These are phyloP conservation scores for Umbelopsis sp. DNA, from an alignment of 371 early-diverging fungal genomes.

Conservation along the genomic window DNA sequence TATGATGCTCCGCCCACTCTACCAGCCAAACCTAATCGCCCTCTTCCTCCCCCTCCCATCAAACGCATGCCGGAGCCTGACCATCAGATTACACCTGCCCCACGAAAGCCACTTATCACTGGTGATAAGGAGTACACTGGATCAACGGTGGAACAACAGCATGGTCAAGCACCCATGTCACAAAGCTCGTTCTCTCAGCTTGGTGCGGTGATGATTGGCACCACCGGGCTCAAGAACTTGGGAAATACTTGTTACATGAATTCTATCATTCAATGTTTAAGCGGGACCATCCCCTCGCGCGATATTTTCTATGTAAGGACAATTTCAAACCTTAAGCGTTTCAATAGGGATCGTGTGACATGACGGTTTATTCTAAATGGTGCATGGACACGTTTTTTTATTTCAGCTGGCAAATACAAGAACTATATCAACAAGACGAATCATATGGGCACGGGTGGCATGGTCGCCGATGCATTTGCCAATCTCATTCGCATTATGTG, in stretches of 20 bases:
- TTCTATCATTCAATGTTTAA: slow-evolving; percentile 93
- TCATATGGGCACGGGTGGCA: slow-evolving; percentile 82
- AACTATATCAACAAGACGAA: slow-evolving; percentile 76
- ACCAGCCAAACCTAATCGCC: slow-evolving; percentile 31
- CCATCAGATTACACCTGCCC: slow-evolving; percentile 12
- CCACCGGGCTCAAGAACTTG: slow-evolving; percentile 87
- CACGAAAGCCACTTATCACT: slow-evolving; percentile 21
- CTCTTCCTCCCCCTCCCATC: slow-evolving; percentile 23
- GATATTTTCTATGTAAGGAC: slow-evolving; percentile 71
- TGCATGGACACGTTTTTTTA: not conserved
- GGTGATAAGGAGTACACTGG: slow-evolving; percentile 20
- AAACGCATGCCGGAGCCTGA: slow-evolving; percentile 6
- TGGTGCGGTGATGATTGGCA: slow-evolving; percentile 59
- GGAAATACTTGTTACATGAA: slow-evolving; percentile 99
- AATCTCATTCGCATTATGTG: slow-evolving; percentile 73
- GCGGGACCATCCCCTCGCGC: slow-evolving; percentile 80
- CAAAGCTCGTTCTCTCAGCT: slow-evolving; percentile 48
- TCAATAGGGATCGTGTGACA: not conserved
- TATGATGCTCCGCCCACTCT: slow-evolving; percentile 31
- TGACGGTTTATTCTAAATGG: too few species aligned
- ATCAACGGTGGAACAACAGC: slow-evolving; percentile 22
- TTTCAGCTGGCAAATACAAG: slow-evolving; percentile 70
- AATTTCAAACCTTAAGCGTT: not conserved
- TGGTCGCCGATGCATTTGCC: slow-evolving; percentile 72
- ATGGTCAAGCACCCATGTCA: slow-evolving; percentile 25